A percentile compares a stretch with the other conserved stretches of the same genome.
Evolutionary conservation across 495 filamentous ascomycete genomes (phyloP).

Genomic region (Podospora pseudocomata): DNA sequence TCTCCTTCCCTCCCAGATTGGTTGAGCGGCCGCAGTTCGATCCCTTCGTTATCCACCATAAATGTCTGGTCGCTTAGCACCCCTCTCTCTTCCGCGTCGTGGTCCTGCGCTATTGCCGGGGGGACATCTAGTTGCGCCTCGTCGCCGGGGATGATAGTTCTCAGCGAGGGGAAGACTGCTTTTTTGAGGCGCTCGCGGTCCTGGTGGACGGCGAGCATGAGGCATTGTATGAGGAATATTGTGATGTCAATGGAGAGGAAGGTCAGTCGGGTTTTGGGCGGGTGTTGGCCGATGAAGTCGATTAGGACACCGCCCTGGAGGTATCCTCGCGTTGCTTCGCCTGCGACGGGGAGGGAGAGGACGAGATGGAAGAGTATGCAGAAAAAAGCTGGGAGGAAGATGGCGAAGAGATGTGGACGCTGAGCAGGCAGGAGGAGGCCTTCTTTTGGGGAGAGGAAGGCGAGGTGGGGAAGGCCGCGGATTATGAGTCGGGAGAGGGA

Average conservation of each 20-base stretch:
- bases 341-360: slow-evolving; percentile 58
- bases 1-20: slow-evolving; percentile 4
- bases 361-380: slow-evolving; percentile 71
- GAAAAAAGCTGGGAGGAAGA: slow-evolving; percentile 65
- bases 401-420: slow-evolving; percentile 64
- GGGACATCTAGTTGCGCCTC: background rate
- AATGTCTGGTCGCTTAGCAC: slow-evolving; percentile 49
- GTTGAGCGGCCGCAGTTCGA: slow-evolving; percentile 48
- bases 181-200: slow-evolving; percentile 59
- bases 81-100: slow-evolving; percentile 81
- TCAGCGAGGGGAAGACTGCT: slow-evolving; percentile 34
- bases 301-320: slow-evolving; percentile 81
- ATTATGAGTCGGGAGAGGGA: slow-evolving; percentile 69
- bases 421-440: slow-evolving; percentile 57
- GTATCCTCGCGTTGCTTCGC: slow-evolving; percentile 74
- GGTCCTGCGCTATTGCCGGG: slow-evolving; percentile 53
- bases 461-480: slow-evolving; percentile 66
- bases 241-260: slow-evolving; percentile 63
- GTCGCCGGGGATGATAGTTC: slow-evolving; percentile 13
- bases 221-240: slow-evolving; percentile 63
- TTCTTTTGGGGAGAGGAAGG: slow-evolving; percentile 77
- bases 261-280: slow-evolving; percentile 62
- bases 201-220: slow-evolving; percentile 70
- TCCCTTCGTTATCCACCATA: slow-evolving; percentile 40
- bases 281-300: slow-evolving; percentile 80